Conservation (phyloP, 2,329 filamentous ascomycete genomes). For the Didymellaceae sp. region DNA sequence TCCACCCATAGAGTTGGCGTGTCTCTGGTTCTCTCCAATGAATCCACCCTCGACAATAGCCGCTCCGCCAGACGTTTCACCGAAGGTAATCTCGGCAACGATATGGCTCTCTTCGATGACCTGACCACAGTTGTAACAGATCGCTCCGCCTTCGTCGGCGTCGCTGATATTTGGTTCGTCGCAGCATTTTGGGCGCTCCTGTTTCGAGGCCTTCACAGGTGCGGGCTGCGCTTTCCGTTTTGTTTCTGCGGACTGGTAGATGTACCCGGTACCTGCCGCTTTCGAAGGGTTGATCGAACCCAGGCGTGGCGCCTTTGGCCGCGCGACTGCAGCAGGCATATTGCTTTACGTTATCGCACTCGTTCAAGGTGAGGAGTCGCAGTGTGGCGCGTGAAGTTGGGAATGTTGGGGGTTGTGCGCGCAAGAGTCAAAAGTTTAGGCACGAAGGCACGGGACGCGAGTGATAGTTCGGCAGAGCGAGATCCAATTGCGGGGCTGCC, state of each 20-base stretch:
- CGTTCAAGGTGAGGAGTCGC: neutral
- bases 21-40: conserved; percentile 83
- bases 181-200: conserved; percentile 36
- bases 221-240: conserved; percentile 29
- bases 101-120: conserved; percentile 87
- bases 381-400: neutral
- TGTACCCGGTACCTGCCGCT: conserved; percentile 20
- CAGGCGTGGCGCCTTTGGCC: conserved; percentile 31
- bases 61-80: conserved; percentile 83
- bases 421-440: conserved; percentile 21
- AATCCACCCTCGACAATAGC: conserved; percentile 91
- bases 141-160: conserved; percentile 24
- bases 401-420: neutral
- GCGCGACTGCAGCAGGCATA: conserved; percentile 24
- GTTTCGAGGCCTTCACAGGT: conserved; percentile 23
- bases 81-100: conserved; percentile 89
- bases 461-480: conserved; percentile 9
- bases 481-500: conserved; percentile 11
- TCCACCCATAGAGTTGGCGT: conserved; percentile 67
- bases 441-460: conserved; percentile 18
- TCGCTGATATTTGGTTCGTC: conserved; percentile 33
- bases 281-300: conserved; percentile 32
- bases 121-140: conserved; percentile 81
- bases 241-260: conserved; percentile 28
- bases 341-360: neutral